Evolutionary conservation across 768 basidiomycete species (phyloP).

Genomic region (Suillus weaverae): DNA sequence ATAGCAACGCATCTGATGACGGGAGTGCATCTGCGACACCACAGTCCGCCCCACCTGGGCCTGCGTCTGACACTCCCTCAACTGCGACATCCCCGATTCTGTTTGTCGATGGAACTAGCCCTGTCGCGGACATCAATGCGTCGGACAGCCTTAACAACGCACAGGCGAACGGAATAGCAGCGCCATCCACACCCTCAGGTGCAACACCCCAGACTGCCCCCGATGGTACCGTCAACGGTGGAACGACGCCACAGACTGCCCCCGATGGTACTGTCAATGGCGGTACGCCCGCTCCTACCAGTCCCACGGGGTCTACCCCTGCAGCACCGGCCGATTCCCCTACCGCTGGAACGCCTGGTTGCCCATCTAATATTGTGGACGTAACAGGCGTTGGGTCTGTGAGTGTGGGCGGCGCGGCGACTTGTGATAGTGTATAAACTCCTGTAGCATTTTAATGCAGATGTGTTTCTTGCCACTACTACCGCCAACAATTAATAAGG

Average conservation of each 20-base stretch:
- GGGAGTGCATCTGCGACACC: background rate
- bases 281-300: background rate
- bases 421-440: background rate
- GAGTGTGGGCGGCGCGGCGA: background rate
- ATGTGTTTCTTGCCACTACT: background rate
- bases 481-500: no score
- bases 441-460: background rate
- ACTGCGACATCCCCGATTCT: background rate
- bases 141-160: no score
- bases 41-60: background rate
- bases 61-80: background rate
- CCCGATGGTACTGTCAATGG: background rate
- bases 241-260: background rate
- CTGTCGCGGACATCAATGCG: background rate
- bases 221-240: background rate
- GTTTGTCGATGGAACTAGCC: background rate
- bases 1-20: background rate
- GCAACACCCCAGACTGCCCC: background rate
- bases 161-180: background rate
- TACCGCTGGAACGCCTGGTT: background rate
- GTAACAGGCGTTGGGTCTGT: background rate
- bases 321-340: background rate
- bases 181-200: background rate
- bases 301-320: background rate
- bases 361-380: background rate